phyloP scores from a whole-genome alignment of 2,329 filamentous ascomycete species.

The Chaetomiaceae sp. region DNA sequence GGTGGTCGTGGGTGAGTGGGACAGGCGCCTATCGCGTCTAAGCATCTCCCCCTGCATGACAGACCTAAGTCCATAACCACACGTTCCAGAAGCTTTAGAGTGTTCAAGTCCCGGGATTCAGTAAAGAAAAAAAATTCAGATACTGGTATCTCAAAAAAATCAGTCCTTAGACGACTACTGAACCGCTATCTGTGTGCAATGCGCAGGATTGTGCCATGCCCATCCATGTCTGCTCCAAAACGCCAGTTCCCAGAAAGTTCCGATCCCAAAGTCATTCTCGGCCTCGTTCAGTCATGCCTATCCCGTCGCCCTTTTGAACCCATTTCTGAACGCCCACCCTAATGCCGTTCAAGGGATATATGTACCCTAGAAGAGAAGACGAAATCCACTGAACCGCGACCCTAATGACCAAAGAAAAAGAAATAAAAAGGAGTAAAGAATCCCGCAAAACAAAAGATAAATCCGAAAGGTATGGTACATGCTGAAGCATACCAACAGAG shows the following conservation, averaged over 20 bases:
- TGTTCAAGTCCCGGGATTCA: too few relatives aligned
- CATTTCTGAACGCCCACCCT: constrained; percentile 1
- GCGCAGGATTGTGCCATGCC: too few relatives aligned
- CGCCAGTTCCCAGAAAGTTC: neutral
- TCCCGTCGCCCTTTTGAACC: neutral
- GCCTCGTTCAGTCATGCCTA: constrained; percentile 5
- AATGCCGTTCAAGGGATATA: neutral
- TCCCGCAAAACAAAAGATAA: neutral
- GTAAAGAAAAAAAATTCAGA: too few relatives aligned
- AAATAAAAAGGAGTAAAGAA: neutral
- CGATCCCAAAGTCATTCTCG: neutral
- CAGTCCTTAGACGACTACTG: too few relatives aligned
- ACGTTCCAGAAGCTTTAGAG: too few relatives aligned
- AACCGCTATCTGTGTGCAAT: neutral
- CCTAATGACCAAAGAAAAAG: neutral
- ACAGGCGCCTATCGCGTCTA: too few relatives aligned
- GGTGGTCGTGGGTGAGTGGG: too few relatives aligned
- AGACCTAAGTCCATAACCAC: too few relatives aligned
- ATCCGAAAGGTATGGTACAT: neutral
- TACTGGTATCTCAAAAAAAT: too few relatives aligned
- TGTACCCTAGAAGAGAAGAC: neutral
- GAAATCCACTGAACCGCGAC: neutral
- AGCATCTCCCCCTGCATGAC: too few relatives aligned
- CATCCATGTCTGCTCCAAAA: too few relatives aligned
- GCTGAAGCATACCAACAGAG: neutral